Evolutionary conservation across 148 eudicot species (phyloP).

Genomic region (Vaccinium corymbosum): DNA sequence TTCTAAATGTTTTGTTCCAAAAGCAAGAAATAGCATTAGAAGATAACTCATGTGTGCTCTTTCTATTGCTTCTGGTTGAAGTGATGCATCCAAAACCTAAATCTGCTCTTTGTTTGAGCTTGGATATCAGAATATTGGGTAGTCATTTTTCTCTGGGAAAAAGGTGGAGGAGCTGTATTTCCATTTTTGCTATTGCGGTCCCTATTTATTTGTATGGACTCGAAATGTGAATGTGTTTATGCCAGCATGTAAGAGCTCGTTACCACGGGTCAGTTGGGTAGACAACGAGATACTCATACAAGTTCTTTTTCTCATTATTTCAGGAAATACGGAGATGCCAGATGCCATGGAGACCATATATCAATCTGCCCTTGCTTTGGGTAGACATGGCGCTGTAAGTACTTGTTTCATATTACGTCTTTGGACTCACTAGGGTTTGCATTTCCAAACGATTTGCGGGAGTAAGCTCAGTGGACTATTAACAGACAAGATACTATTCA

Average conservation of each 20-base stretch:
- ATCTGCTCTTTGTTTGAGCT: background rate
- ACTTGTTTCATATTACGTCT: background rate
- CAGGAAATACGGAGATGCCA: conserved; percentile 84
- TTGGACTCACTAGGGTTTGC: conserved; percentile 1
- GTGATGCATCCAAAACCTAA: conserved; percentile 1
- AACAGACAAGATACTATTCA: background rate
- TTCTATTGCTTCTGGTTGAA: conserved; percentile 15
- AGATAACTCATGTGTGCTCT: background rate
- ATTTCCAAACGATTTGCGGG: background rate
- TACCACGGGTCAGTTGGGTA: background rate
- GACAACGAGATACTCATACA: conserved; percentile 4
- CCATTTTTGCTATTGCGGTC: background rate
- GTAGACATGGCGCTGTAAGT: conserved; percentile 88
- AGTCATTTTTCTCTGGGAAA: background rate
- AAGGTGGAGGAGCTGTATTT: background rate
- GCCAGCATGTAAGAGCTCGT: background rate
- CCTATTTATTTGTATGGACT: background rate
- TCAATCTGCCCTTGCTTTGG: conserved; percentile 81
- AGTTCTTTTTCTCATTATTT: conserved; percentile 23
- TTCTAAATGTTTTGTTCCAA: background rate
- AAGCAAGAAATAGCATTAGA: too few species aligned
- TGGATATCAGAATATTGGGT: background rate
- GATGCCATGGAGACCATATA: conserved; percentile 95
- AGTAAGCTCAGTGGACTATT: background rate
- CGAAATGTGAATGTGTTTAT: background rate